Conservation (phyloP, 805 yeast genomes). For the Kodamaea hsintzibuensis region DNA sequence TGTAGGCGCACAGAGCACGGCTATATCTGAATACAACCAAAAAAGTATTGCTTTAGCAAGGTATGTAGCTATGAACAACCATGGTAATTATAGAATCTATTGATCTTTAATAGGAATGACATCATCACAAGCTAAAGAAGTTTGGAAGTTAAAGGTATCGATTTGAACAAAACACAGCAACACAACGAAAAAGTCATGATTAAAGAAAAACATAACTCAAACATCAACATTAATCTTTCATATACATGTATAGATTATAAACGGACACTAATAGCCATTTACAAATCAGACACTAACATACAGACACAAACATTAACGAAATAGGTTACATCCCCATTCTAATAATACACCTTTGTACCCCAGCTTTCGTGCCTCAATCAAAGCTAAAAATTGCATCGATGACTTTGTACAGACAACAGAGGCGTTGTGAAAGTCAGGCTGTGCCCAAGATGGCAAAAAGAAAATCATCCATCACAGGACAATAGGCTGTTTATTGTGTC, state of each 20-base stretch:
- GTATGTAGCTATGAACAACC: not conserved
- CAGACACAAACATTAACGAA: too few species aligned
- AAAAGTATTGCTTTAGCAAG: not conserved
- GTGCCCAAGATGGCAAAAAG: constrained; percentile 2
- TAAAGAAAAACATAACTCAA: too few species aligned
- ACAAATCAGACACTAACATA: too few species aligned
- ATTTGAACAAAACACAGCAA: too few species aligned
- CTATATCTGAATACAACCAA: not conserved
- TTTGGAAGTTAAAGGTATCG: too few species aligned
- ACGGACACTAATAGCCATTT: too few species aligned
- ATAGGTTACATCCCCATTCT: not conserved
- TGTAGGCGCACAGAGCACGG: not conserved
- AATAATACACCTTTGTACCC: constrained; percentile 2
- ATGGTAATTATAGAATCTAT: not conserved
- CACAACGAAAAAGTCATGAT: too few species aligned
- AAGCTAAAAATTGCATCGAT: constrained; percentile 3
- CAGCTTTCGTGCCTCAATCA: constrained; percentile 3
- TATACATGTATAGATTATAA: too few species aligned
- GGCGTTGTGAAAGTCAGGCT: constrained; percentile 4
- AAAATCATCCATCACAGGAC: not conserved
- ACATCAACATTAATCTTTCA: too few species aligned
- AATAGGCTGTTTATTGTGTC: not conserved
- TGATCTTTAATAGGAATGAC: not conserved
- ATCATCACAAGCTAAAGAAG: too few species aligned
- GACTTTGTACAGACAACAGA: not conserved